These are phyloP conservation scores for Hypoxylon rickii DNA, from an alignment of 495 filamentous ascomycete species.

Conservation along the genomic window DNA sequence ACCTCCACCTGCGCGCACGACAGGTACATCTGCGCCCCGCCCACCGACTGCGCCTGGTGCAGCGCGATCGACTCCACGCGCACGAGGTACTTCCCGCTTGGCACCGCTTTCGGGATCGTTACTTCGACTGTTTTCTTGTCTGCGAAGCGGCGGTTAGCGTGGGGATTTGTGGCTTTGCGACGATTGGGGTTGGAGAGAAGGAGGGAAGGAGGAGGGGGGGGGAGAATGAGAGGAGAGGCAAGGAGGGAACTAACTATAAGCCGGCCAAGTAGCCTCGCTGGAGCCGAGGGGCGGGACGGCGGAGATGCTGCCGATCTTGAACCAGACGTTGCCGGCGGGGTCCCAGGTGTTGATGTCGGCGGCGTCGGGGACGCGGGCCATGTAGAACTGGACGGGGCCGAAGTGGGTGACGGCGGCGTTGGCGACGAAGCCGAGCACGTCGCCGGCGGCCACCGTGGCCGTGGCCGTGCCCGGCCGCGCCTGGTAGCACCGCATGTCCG, in stretches of 20 bases:
- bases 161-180: neutral
- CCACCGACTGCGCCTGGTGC: conserved; percentile 43
- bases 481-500: conserved; percentile 53
- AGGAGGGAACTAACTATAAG: conserved; percentile 40
- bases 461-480: conserved; percentile 35
- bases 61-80: conserved; percentile 48
- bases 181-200: neutral
- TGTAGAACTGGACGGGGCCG: conserved; percentile 54
- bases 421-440: conserved; percentile 49
- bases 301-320: conserved; percentile 49
- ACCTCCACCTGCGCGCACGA: conserved; percentile 47
- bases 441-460: conserved; percentile 45
- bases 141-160: neutral
- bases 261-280: conserved; percentile 44
- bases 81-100: conserved; percentile 46
- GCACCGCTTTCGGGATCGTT: conserved; percentile 46
- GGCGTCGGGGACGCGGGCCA: conserved; percentile 51
- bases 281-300: conserved; percentile 34
- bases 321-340: conserved; percentile 53
- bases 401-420: conserved; percentile 48
- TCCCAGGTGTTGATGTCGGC: conserved; percentile 51
- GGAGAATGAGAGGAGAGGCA: neutral
- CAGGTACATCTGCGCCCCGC: conserved; percentile 49
- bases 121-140: conserved; percentile 42
- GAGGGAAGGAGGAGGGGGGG: neutral